These are phyloP conservation scores for Arthrinium puccinioides DNA, from an alignment of 2,329 filamentous ascomycete species.

Conservation along the genomic window DNA sequence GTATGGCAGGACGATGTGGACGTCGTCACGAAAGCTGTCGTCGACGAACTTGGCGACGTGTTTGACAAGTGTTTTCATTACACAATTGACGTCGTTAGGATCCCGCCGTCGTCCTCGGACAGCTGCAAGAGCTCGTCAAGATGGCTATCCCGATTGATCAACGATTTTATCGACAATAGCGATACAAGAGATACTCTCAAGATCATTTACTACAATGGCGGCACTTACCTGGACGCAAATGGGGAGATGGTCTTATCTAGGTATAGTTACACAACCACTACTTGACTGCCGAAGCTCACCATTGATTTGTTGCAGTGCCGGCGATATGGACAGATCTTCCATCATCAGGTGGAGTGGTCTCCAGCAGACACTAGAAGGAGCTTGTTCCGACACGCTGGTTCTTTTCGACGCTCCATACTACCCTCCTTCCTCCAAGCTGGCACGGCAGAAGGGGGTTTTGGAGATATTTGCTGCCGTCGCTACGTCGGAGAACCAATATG, in stretches of 20 bases:
- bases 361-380: slow-evolving; percentile 49
- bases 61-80: slow-evolving; percentile 47
- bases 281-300: not conserved
- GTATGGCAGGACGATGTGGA: slow-evolving; percentile 50
- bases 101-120: slow-evolving; percentile 38
- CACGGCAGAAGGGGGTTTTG: slow-evolving; percentile 44
- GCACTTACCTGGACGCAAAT: slow-evolving; percentile 46
- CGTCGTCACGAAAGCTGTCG: slow-evolving; percentile 27
- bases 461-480: slow-evolving; percentile 51
- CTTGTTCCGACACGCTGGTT: slow-evolving; percentile 46
- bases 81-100: slow-evolving; percentile 37
- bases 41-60: slow-evolving; percentile 41
- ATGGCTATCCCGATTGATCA: slow-evolving; percentile 45
- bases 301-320: slow-evolving; percentile 33
- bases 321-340: slow-evolving; percentile 34
- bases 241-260: slow-evolving; percentile 52
- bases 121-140: slow-evolving; percentile 41
- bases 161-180: slow-evolving; percentile 43
- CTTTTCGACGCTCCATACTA: slow-evolving; percentile 54
- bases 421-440: slow-evolving; percentile 44
- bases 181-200: slow-evolving; percentile 51
- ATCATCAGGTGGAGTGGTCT: slow-evolving; percentile 49
- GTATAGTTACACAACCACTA: slow-evolving; percentile 24
- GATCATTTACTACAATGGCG: slow-evolving; percentile 51
- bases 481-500: slow-evolving; percentile 43